These are phyloP conservation scores for Dioszegia aurantiaca DNA, from an alignment of 768 basidiomycete species.

Conservation along the genomic window DNA sequence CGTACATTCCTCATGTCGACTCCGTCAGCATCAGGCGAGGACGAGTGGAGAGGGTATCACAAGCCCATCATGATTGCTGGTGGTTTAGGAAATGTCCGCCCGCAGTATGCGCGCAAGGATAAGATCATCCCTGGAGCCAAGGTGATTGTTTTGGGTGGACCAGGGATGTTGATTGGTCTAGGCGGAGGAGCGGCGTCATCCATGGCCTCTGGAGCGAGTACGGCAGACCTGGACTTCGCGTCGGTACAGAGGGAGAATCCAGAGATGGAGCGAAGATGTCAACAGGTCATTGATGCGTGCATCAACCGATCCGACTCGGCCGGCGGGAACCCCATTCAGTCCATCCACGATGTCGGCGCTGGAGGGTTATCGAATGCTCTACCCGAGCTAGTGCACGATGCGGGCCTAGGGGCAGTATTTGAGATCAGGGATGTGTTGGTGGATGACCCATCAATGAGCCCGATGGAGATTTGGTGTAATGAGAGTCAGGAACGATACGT, in stretches of 20 bases:
- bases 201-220: slow-evolving; percentile 82
- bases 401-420: slow-evolving; percentile 81
- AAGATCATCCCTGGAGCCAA: slow-evolving; percentile 76
- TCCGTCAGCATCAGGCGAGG: slow-evolving; percentile 58
- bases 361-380: slow-evolving; percentile 95
- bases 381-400: slow-evolving; percentile 95
- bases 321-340: slow-evolving; percentile 76
- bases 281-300: slow-evolving; percentile 95
- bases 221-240: slow-evolving; percentile 92
- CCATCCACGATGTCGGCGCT: slow-evolving; percentile 97
- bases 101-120: slow-evolving; percentile 74
- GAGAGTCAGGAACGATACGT: slow-evolving; percentile 98
- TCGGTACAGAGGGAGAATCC: slow-evolving; percentile 97
- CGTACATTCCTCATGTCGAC: slow-evolving; percentile 85
- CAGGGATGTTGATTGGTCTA: slow-evolving; percentile 91
- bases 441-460: slow-evolving; percentile 89
- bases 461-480: slow-evolving; percentile 99
- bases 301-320: slow-evolving; percentile 54
- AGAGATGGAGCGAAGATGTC: slow-evolving; percentile 95
- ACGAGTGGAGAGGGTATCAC: slow-evolving; percentile 74
- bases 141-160: slow-evolving; percentile 89
- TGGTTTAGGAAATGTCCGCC: slow-evolving; percentile 88
- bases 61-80: slow-evolving; percentile 99
- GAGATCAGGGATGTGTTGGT: slow-evolving; percentile 92
- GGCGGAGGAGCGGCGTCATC: slow-evolving; percentile 96